Conservation (phyloP, 129 eudicot genomes). For the Silybum marianum region DNA sequence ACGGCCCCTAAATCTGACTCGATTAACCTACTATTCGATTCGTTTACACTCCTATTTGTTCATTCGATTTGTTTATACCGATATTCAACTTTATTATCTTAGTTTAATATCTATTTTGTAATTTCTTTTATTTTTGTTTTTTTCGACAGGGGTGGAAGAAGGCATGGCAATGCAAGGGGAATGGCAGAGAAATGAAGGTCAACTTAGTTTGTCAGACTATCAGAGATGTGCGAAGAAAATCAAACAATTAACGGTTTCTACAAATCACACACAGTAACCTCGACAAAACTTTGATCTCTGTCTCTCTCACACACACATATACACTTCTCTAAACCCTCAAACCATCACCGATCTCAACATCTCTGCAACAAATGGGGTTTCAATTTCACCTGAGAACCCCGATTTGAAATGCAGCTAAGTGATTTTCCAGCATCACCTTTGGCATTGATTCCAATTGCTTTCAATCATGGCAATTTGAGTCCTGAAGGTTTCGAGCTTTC, state of each 20-base stretch:
- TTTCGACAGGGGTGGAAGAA: not conserved
- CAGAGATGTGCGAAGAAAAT: conserved; percentile 15
- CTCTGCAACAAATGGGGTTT: conserved; percentile 30
- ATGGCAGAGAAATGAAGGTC: conserved; percentile 20
- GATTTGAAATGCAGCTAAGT: conserved; percentile 66
- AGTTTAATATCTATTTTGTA: too few relatives aligned
- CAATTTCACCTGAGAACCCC: conserved; percentile 30
- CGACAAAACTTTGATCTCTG: conserved; percentile 29
- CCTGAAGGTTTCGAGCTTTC: conserved; percentile 52
- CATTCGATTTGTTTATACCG: too few relatives aligned
- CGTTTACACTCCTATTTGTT: too few relatives aligned
- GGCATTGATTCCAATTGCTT: conserved; percentile 48
- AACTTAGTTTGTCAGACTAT: conserved; percentile 11
- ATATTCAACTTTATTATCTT: too few relatives aligned
- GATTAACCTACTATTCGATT: too few relatives aligned
- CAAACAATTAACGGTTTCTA: conserved; percentile 1
- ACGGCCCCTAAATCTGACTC: too few relatives aligned
- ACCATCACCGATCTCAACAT: conserved; percentile 27
- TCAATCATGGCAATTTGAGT: conserved; percentile 47
- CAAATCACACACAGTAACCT: conserved; percentile 12
- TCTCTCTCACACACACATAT: not conserved
- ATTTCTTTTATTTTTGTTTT: too few relatives aligned
- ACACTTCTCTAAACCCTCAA: conserved; percentile 13
- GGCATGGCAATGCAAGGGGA: not conserved
- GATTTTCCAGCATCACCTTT: conserved; percentile 43